phyloP scores from a whole-genome alignment of 2,329 filamentous ascomycete species.

The Ascochyta rabiei region DNA sequence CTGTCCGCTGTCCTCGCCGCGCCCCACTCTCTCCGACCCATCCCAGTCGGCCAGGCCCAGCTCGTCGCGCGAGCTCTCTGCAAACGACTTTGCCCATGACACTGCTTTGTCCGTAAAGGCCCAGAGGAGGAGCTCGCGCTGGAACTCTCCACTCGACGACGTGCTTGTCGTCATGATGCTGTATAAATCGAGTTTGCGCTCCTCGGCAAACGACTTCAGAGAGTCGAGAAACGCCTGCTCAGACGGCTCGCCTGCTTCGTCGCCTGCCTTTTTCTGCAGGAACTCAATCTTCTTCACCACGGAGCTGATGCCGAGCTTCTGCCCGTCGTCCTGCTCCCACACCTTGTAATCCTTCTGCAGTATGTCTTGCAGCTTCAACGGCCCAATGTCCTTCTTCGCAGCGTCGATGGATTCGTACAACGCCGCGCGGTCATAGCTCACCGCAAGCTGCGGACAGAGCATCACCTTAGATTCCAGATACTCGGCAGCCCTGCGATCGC shows the following conservation, averaged over 20 bases:
- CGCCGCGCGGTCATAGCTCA: constrained; percentile 57
- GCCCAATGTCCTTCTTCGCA: constrained; percentile 72
- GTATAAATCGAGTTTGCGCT: constrained; percentile 66
- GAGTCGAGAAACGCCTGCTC: constrained; percentile 54
- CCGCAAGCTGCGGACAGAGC: constrained; percentile 42
- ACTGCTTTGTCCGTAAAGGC: constrained; percentile 59
- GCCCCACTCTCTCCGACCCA: constrained; percentile 54
- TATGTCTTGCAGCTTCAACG: constrained; percentile 68
- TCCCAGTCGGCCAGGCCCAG: constrained; percentile 64
- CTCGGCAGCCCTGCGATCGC: constrained; percentile 64
- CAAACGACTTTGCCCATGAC: constrained; percentile 63
- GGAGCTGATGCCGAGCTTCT: constrained; percentile 70
- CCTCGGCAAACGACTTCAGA: constrained; percentile 60
- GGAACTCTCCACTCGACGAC: constrained; percentile 60
- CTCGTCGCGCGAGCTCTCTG: constrained; percentile 50
- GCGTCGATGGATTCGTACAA: constrained; percentile 66
- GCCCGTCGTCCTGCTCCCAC: constrained; percentile 60
- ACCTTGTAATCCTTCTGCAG: constrained; percentile 85
- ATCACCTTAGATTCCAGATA: constrained; percentile 64
- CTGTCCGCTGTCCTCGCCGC: constrained; percentile 41
- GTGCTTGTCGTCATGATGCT: constrained; percentile 73
- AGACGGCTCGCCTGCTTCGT: constrained; percentile 37
- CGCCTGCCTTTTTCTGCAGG: constrained; percentile 61
- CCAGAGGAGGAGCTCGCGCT: constrained; percentile 72
- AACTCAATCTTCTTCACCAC: constrained; percentile 68